Conservation (phyloP, 1,284 basidiomycete species). For the Cutaneotrichosporon sp. region DNA sequence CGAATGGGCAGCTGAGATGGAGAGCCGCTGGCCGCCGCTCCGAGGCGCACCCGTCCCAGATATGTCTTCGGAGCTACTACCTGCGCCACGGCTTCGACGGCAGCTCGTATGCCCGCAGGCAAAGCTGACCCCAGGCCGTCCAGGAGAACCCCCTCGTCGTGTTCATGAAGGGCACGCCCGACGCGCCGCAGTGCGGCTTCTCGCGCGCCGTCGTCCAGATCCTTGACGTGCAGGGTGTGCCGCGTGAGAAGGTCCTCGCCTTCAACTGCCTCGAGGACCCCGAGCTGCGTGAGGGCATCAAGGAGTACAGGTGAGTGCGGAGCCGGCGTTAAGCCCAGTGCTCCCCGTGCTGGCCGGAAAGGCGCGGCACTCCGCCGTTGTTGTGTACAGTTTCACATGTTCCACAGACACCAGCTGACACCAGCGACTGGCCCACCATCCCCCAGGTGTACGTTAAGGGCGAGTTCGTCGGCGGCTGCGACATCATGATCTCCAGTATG, state of each 20-base stretch:
- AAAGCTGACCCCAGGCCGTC: slow-evolving; percentile 60
- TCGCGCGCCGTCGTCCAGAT: slow-evolving; percentile 91
- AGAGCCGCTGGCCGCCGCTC: too few species aligned
- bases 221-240: slow-evolving; percentile 82
- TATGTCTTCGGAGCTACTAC: too few species aligned
- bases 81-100: too few species aligned
- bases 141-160: slow-evolving; percentile 74
- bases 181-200: slow-evolving; percentile 79
- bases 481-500: slow-evolving; percentile 89
- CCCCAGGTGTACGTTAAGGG: slow-evolving; percentile 94
- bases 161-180: slow-evolving; percentile 89
- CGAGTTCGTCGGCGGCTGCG: slow-evolving; percentile 95
- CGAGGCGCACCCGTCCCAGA: too few species aligned
- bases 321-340: too few species aligned
- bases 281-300: slow-evolving; percentile 71
- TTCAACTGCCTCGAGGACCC: slow-evolving; percentile 88
- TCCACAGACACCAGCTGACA: too few species aligned
- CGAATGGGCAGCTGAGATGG: too few species aligned
- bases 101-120: too few species aligned
- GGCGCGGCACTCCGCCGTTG: too few species aligned
- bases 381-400: too few species aligned
- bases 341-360: too few species aligned
- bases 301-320: slow-evolving; percentile 96
- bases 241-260: slow-evolving; percentile 74
- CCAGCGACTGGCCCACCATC: slow-evolving; percentile 95